Percentiles rank a stretch among this genome's conserved stretches.
phyloP scores from a whole-genome alignment of 1,284 basidiomycete species.

The Ceratobasidium sp. region DNA sequence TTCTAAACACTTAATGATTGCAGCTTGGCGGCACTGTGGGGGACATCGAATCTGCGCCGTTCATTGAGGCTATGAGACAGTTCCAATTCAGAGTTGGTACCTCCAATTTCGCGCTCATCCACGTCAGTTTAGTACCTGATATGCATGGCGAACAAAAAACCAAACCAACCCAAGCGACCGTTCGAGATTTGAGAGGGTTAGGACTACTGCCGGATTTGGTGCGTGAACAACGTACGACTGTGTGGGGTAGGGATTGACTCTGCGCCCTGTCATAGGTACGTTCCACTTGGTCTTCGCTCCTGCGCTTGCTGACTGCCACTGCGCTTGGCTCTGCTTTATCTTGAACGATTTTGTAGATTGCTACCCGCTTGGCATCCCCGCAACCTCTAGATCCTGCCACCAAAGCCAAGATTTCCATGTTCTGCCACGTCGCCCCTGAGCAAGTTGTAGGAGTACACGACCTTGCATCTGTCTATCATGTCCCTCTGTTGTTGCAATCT shows the following conservation, averaged over 20 bases:
- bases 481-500: slow-evolving; percentile 91
- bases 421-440: slow-evolving; percentile 94
- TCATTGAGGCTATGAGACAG: slow-evolving; percentile 98
- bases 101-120: slow-evolving; percentile 97
- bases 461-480: slow-evolving; percentile 97
- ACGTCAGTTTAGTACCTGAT: slow-evolving; percentile 97
- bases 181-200: slow-evolving; percentile 93
- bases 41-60: slow-evolving; percentile 96
- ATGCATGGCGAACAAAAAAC: slow-evolving; percentile 99
- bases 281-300: neutral
- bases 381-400: slow-evolving; percentile 84
- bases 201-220: slow-evolving; percentile 95
- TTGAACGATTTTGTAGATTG: slow-evolving; percentile 76
- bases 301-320: neutral
- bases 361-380: slow-evolving; percentile 83
- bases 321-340: neutral
- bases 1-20: neutral
- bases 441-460: slow-evolving; percentile 98
- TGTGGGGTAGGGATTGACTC: slow-evolving; percentile 7
- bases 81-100: slow-evolving; percentile 99
- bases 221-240: slow-evolving; percentile 54
- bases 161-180: slow-evolving; percentile 97
- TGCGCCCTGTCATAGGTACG: slow-evolving; percentile 12
- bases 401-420: slow-evolving; percentile 98
- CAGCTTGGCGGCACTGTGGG: slow-evolving; percentile 96